phyloP scores from a whole-genome alignment of 2,329 filamentous ascomycete species.

The Fusarium sp. region DNA sequence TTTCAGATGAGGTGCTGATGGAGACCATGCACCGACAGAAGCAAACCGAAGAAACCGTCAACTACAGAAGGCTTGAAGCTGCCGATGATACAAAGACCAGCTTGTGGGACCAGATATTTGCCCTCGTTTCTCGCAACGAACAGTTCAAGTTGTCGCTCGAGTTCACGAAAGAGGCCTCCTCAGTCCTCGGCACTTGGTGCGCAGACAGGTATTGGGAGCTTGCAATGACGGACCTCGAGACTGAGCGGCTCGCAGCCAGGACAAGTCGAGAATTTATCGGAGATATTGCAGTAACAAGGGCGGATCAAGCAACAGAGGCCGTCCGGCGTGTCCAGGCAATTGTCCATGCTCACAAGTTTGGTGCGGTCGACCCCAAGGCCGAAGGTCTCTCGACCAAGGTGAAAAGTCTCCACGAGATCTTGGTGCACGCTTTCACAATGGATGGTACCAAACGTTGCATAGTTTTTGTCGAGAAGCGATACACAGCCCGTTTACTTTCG shows the following conservation, averaged over 20 bases:
- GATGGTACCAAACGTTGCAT: slow-evolving; percentile 71
- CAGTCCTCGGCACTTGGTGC: slow-evolving; percentile 82
- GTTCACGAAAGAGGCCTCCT: slow-evolving; percentile 67
- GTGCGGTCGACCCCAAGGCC: slow-evolving; percentile 41
- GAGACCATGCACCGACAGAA: slow-evolving; percentile 35
- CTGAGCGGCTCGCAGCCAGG: slow-evolving; percentile 67
- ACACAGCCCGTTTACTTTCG: slow-evolving; percentile 77
- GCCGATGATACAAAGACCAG: slow-evolving; percentile 66
- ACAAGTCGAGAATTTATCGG: slow-evolving; percentile 52
- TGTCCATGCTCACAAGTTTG: slow-evolving; percentile 62
- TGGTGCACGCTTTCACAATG: slow-evolving; percentile 71
- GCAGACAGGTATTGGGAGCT: slow-evolving; percentile 84
- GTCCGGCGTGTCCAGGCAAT: slow-evolving; percentile 67
- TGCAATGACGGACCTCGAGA: slow-evolving; percentile 69
- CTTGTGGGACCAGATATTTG: slow-evolving; percentile 67
- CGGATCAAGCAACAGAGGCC: slow-evolving; percentile 61
- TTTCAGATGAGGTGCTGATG: slow-evolving; percentile 51
- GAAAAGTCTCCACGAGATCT: slow-evolving; percentile 64
- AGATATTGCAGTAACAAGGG: slow-evolving; percentile 20
- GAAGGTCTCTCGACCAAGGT: slow-evolving; percentile 77
- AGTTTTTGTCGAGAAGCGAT: slow-evolving; percentile 83
- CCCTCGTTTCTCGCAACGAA: slow-evolving; percentile 50
- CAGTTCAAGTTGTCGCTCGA: slow-evolving; percentile 66
- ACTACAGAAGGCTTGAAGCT: slow-evolving; percentile 55
- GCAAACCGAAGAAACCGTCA: slow-evolving; percentile 60